Percentiles rank a stretch among this genome's conserved stretches.
phyloP scores from a whole-genome alignment of 306 rosid species.

The Lagenaria siceraria region DNA sequence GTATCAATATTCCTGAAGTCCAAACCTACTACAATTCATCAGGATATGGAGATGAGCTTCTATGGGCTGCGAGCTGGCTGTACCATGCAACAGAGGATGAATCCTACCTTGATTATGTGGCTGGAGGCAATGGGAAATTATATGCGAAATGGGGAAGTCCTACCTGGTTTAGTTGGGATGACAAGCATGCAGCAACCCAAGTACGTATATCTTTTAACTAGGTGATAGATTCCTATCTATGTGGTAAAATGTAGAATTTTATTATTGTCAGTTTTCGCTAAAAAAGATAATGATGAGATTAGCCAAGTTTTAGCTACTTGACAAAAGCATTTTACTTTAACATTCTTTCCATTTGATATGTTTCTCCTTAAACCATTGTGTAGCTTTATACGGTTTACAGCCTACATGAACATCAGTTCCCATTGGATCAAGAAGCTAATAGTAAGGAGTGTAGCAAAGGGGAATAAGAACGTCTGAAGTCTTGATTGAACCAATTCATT shows the following conservation, averaged over 20 bases:
- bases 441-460: neutral
- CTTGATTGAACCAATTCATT: neutral
- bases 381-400: neutral
- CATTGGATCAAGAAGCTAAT: neutral
- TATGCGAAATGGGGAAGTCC: conserved; percentile 73
- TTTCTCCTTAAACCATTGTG: neutral
- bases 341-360: neutral
- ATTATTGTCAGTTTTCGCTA: neutral
- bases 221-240: neutral
- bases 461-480: neutral
- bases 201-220: conserved; percentile 18
- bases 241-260: neutral
- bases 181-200: conserved; percentile 93
- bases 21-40: conserved; percentile 69
- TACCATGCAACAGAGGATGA: conserved; percentile 78
- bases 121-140: conserved; percentile 47
- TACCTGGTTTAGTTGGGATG: conserved; percentile 99
- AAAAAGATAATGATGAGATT: neutral
- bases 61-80: conserved; percentile 99
- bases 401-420: neutral
- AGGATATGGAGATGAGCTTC: conserved; percentile 87
- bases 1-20: conserved; percentile 62
- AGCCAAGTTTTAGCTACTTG: neutral
- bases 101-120: conserved; percentile 54
- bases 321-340: neutral